phyloP scores from a whole-genome alignment of 176 grass and related monocot genomes.

The Thalia dealbata region DNA sequence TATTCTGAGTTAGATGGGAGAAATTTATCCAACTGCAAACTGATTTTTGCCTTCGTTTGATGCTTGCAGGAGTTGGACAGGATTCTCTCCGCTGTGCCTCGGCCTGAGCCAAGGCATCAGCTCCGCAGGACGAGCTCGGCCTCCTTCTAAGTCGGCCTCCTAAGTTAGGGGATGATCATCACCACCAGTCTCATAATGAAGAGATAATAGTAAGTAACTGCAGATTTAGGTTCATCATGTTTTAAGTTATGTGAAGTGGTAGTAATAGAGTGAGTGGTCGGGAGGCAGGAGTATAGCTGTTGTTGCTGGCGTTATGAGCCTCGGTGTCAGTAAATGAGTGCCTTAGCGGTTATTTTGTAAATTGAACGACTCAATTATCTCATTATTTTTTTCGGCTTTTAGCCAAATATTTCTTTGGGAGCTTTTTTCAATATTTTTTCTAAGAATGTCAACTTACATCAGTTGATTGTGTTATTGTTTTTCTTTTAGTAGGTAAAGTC shows the following conservation, averaged over 20 bases:
- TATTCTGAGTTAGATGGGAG: too few species aligned
- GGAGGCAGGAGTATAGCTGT: background rate
- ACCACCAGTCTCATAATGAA: background rate
- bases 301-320: background rate
- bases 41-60: too few species aligned
- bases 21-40: too few species aligned
- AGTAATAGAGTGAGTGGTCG: too few species aligned
- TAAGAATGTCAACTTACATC: too few species aligned
- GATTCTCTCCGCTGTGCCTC: slow-evolving; percentile 37
- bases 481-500: too few species aligned
- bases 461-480: too few species aligned
- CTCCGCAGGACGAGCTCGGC: slow-evolving; percentile 79
- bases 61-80: slow-evolving; percentile 64
- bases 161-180: background rate
- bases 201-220: background rate
- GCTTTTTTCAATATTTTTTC: too few species aligned
- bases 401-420: too few species aligned
- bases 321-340: background rate
- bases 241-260: background rate
- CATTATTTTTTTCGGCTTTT: too few species aligned
- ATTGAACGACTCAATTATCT: background rate
- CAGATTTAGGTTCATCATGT: background rate
- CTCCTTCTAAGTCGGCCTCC: slow-evolving; percentile 36
- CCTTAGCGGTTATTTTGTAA: background rate
- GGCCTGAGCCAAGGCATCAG: slow-evolving; percentile 58